These are phyloP conservation scores for Stentor coeruleus DNA, from an alignment of 73 alveolate species.

Conservation along the genomic window DNA sequence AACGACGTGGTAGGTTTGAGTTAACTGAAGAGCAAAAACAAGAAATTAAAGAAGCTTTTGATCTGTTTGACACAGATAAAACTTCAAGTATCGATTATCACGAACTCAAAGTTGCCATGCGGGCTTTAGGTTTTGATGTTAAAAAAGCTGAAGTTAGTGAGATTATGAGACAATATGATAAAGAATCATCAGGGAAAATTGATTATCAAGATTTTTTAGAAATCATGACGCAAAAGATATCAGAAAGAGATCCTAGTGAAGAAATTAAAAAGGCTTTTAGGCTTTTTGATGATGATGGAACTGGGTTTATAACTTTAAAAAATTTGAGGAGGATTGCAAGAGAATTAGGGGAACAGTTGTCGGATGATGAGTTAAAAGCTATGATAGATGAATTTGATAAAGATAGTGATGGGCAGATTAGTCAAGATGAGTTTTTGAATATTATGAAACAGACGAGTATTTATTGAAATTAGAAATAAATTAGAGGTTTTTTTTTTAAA, in stretches of 20 bases:
- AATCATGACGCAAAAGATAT: slow-evolving; percentile 86
- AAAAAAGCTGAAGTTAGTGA: slow-evolving; percentile 80
- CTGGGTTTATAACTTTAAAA: slow-evolving; percentile 89
- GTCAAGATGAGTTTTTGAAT: slow-evolving; percentile 95
- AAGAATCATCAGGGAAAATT: slow-evolving; percentile 76
- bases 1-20: slow-evolving; percentile 22
- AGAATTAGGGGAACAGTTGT: slow-evolving; percentile 96
- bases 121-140: slow-evolving; percentile 91
- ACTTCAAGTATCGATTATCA: slow-evolving; percentile 98
- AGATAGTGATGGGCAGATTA: slow-evolving; percentile 55
- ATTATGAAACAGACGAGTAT: slow-evolving; percentile 97
- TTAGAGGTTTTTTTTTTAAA: no score
- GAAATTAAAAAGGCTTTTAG: slow-evolving; percentile 94
- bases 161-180: slow-evolving; percentile 87
- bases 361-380: slow-evolving; percentile 97
- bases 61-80: slow-evolving; percentile 95
- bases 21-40: slow-evolving; percentile 50
- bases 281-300: slow-evolving; percentile 93
- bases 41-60: slow-evolving; percentile 97
- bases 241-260: slow-evolving; percentile 94
- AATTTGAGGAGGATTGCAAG: slow-evolving; percentile 96
- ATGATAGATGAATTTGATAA: slow-evolving; percentile 98
- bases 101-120: slow-evolving; percentile 93
- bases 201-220: slow-evolving; percentile 84
- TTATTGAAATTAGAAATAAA: no score